Conservation (phyloP, 169 alveolate genomes). For the Plasmodium gonderi region DNA sequence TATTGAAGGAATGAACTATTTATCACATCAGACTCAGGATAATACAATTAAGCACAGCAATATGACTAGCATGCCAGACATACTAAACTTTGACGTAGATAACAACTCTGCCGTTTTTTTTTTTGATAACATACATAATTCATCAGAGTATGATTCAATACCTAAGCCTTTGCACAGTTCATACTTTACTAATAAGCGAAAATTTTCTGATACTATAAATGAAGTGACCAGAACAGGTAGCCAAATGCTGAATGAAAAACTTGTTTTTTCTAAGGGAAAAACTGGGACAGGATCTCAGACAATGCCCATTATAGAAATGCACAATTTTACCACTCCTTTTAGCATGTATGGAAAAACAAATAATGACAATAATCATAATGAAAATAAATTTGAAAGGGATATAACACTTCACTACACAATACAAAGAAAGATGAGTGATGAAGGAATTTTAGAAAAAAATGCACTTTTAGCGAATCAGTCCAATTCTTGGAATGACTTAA, state of each 20-base stretch:
- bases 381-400: conserved; percentile 11
- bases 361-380: neutral
- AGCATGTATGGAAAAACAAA: neutral
- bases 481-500: neutral
- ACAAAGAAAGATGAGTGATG: neutral
- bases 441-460: neutral
- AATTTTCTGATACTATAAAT: neutral
- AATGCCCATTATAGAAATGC: conserved; percentile 6
- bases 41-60: conserved; percentile 30
- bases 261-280: neutral
- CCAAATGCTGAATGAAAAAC: neutral
- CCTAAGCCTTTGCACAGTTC: conserved; percentile 30
- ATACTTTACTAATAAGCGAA: neutral
- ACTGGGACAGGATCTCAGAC: neutral
- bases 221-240: neutral
- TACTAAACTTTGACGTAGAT: conserved; percentile 4
- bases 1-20: neutral
- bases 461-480: neutral
- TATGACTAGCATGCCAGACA: conserved; percentile 37
- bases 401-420: neutral
- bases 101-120: conserved; percentile 37
- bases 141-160: conserved; percentile 10
- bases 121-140: conserved; percentile 55
- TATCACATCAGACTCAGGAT: neutral
- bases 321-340: neutral